These are phyloP conservation scores for Gypsophila paniculata DNA, from an alignment of 179 eudicot species.

Conservation along the genomic window DNA sequence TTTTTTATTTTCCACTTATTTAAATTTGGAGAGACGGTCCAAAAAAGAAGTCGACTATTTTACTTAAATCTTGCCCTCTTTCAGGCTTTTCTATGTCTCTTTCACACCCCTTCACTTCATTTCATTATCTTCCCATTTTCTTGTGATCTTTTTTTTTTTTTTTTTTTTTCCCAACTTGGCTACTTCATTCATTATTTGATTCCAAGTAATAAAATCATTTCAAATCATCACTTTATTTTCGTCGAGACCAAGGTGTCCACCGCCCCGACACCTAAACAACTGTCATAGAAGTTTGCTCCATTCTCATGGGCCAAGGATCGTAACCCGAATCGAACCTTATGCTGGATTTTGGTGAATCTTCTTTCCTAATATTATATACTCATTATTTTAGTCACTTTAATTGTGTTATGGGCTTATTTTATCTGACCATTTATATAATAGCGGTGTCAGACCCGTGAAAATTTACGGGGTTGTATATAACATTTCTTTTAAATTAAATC, in stretches of 20 bases:
- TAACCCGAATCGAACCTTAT: not conserved
- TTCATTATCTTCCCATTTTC: not conserved
- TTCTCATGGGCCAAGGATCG: too few relatives aligned
- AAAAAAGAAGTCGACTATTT: too few relatives aligned
- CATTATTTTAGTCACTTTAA: not conserved
- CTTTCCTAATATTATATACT: not conserved
- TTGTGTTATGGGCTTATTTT: not conserved
- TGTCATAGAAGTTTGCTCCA: too few relatives aligned
- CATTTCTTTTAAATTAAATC: too few relatives aligned
- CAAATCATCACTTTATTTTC: too few relatives aligned
- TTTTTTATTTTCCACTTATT: too few relatives aligned
- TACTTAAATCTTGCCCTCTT: too few relatives aligned
- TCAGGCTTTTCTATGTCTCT: not conserved
- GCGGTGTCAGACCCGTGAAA: too few relatives aligned
- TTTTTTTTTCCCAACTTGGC: not conserved
- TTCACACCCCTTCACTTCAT: not conserved
- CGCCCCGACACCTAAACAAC: too few relatives aligned
- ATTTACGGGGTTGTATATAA: too few relatives aligned
- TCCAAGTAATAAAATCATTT: not conserved
- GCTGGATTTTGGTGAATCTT: constrained; percentile 1
- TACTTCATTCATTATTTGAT: not conserved
- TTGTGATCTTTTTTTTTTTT: not conserved
- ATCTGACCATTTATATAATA: not conserved
- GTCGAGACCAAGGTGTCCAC: too few relatives aligned
- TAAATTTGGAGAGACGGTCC: too few relatives aligned